Evolutionary conservation across 495 filamentous ascomycete genomes (phyloP), one percentile per base, ranked within the genome.

Genomic region (Neurospora pannonica): DNA sequence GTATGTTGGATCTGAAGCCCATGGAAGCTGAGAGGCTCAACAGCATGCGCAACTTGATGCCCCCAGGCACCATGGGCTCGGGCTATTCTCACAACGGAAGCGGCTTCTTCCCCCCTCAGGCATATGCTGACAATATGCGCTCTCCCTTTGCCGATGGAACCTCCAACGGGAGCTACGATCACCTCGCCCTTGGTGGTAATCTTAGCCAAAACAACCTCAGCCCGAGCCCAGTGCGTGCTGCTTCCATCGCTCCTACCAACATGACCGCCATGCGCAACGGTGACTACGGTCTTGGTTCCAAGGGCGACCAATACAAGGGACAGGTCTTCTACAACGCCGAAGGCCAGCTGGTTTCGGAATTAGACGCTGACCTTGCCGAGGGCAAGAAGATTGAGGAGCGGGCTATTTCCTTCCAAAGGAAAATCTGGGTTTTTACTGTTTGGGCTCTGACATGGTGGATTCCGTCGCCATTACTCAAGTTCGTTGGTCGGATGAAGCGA

Each of bases 381-480:
- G 89, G 90, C 54, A 94, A 93, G 79, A 87, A 91, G 71, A 88
- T 98, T 40, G 91, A 92, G 78, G 90, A 93, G 72, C 85, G 89
- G n/a, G 83, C 87, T 1, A 90, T 91, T 38, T 86, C 89, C 2
- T 75, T 77, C 1, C 84, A 85, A 71, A 89, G 96, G 75, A 92
- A 91, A 60, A 74, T 90, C 11, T 99, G 96, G 96, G 89, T 94
- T 40, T 86, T 81, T 9, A 82, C 94, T 31, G 93, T 95, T 15
- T 98, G 95, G 95, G 86, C 88, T 5, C 75, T 95, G 70, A 98
- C 96, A 2, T 98, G 93, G 79, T 98, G 94, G 94, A 97, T 97
- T 75, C 96, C 96, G 1, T 97, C 95, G 3, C 94, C 94, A 71
- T 71, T 90, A 1, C 88, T 99, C 3, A 86, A 86, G n/a, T 92